Percentiles rank a stretch among this genome's conserved stretches.
Conservation (phyloP, 2,329 filamentous ascomycete species). For the Calonectria pseudoturangicola region DNA sequence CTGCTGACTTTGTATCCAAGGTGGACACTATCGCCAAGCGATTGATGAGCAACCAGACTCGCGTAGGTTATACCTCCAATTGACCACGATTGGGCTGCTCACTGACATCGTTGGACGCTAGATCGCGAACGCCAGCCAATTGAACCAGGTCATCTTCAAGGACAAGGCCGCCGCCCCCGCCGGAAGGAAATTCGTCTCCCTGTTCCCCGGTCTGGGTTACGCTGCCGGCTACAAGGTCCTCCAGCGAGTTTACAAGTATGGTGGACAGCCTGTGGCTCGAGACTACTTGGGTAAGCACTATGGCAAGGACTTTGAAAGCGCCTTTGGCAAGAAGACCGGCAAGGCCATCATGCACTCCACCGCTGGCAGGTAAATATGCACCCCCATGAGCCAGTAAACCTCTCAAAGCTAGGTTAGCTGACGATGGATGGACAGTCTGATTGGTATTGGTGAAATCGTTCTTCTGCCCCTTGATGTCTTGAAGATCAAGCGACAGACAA, state of each 20-base stretch:
- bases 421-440: constrained; percentile 75
- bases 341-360: constrained; percentile 99
- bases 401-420: constrained; percentile 32
- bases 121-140: constrained; percentile 68
- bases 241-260: constrained; percentile 99
- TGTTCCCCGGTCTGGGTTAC: constrained; percentile 98
- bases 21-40: constrained; percentile 99
- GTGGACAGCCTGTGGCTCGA: constrained; percentile 94
- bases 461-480: constrained; percentile 96
- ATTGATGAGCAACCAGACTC: constrained; percentile 96
- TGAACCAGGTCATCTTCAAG: constrained; percentile 96
- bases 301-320: constrained; percentile 86
- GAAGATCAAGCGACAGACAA: constrained; percentile 99
- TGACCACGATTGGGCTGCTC: constrained; percentile 20
- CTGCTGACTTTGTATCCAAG: constrained; percentile 64
- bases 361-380: constrained; percentile 82
- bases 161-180: constrained; percentile 84
- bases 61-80: constrained; percentile 71
- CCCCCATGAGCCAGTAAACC: background rate
- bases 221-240: constrained; percentile 98
- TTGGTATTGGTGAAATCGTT: constrained; percentile 98
- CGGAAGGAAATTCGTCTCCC: constrained; percentile 89
- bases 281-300: constrained; percentile 91
- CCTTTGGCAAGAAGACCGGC: constrained; percentile 97
- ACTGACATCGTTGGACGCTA: constrained; percentile 49